Evolutionary conservation across 768 basidiomycete species (phyloP), one percentile per base, ranked within the genome.

Genomic region (Pilatotrama ljubarskyi): DNA sequence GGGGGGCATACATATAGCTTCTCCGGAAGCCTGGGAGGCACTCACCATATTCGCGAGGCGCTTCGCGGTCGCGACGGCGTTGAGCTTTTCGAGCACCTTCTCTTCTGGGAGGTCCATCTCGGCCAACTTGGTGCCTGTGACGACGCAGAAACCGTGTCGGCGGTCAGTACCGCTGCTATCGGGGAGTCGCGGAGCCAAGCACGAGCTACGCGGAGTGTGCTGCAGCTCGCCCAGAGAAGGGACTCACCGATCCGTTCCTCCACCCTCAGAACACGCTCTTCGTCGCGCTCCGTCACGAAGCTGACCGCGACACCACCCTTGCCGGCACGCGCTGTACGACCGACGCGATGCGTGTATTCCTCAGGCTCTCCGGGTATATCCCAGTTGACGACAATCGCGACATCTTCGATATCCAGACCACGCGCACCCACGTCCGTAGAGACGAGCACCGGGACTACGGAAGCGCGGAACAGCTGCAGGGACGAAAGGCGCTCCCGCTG

Each of bases 331-430:
- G 95, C 95, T 22, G 95, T 98, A 69, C 95, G 76, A 43, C 95
- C 95, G 0, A 99, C 97, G 20, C 97, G 84, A 76, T 99, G 97
- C 1, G 93, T 91, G 70, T 99, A 99, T 71, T 96, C 95, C 72
- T 96, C 96, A 5, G 93, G 82, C 69, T 88, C 87, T 13, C 82
- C 79, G 14, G 97, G 97, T 63, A 98, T 77, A 73, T 99, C 96
- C 95, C 95, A 99, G 64, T 99, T 98, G 58, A 99, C 80, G 18
- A 99, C 93, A 78, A 98, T 85, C 11, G 91, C 94, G 11, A 99
- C 95, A 65, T 95, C 93, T 61, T 93, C 93, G 56, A 98, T 96
- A 75, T 98, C 97, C 59, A 99, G 75, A 29, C 97, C 97, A 68
- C 97, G 87, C 18, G 91, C 90, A 15, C 93, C 97, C 32, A 99